Conservation (phyloP, 345 rosid species). For the Aegle marmelos region DNA sequence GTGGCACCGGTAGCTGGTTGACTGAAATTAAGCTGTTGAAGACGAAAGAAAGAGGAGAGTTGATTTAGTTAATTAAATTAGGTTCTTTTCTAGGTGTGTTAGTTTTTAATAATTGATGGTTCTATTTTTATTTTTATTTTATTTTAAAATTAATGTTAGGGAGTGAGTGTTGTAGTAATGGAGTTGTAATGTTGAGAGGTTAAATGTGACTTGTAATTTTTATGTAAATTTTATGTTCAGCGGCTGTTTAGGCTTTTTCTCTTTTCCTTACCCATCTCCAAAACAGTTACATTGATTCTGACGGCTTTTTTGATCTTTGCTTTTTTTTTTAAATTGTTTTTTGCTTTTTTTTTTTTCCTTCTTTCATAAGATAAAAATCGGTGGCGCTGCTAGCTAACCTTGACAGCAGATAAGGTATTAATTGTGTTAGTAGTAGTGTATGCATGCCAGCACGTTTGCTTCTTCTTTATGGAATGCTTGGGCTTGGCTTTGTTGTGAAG, state of each 20-base stretch:
- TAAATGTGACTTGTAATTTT: slow-evolving; percentile 31
- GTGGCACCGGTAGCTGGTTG: slow-evolving; percentile 66
- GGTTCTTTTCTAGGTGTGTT: slow-evolving; percentile 16
- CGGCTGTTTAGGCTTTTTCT: slow-evolving; percentile 28
- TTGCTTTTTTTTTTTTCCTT: no score
- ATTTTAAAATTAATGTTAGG: neutral
- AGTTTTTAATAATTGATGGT: slow-evolving; percentile 26
- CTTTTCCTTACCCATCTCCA: neutral
- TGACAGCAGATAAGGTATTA: neutral
- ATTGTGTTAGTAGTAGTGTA: neutral
- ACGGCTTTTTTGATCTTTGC: neutral
- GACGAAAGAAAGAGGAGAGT: neutral
- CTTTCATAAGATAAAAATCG: no score
- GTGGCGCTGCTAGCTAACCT: neutral
- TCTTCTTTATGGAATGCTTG: neutral
- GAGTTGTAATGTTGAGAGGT: slow-evolving; percentile 14
- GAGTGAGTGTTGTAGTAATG: slow-evolving; percentile 9
- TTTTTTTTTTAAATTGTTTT: no score
- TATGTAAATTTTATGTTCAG: slow-evolving; percentile 35
- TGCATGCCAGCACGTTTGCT: neutral
- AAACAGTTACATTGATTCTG: no score
- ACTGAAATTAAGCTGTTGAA: slow-evolving; percentile 2
- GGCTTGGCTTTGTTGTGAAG: neutral
- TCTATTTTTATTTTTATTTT: neutral
- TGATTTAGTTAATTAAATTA: neutral